Conservation (phyloP, 176 grass and related monocot genomes). For the Tillandsia leiboldiana region DNA sequence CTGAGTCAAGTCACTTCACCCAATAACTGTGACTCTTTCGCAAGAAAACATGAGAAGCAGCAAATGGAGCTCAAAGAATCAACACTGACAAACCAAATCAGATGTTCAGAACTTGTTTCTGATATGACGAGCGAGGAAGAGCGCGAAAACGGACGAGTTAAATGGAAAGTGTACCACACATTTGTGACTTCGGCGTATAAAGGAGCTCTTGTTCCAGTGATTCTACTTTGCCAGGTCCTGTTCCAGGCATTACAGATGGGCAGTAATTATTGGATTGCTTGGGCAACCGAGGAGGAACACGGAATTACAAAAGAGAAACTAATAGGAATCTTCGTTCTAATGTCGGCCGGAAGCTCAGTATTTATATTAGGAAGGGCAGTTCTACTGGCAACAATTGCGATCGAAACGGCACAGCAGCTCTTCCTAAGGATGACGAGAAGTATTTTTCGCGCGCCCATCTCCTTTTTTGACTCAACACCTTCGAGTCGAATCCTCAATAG, state of each 20-base stretch:
- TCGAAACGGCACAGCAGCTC: conserved; percentile 64
- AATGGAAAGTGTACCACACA: conserved; percentile 65
- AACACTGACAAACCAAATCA: conserved; percentile 25
- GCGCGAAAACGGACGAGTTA: conserved; percentile 67
- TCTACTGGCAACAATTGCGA: conserved; percentile 63
- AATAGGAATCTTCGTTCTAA: conserved; percentile 51
- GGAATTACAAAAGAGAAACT: conserved; percentile 57
- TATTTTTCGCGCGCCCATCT: conserved; percentile 65
- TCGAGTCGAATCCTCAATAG: conserved; percentile 76
- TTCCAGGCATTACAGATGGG: conserved; percentile 78
- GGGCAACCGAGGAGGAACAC: conserved; percentile 55
- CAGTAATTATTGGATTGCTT: conserved; percentile 91
- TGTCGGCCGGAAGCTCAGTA: conserved; percentile 61
- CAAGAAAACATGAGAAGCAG: conserved; percentile 24
- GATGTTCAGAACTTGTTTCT: conserved; percentile 1
- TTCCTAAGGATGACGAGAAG: conserved; percentile 58
- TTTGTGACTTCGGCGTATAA: conserved; percentile 67
- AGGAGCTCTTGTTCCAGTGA: conserved; percentile 50
- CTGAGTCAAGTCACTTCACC: conserved; percentile 48
- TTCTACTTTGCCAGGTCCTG: conserved; percentile 61
- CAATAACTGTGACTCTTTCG: conserved; percentile 25
- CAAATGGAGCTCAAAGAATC: conserved; percentile 33
- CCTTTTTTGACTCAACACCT: conserved; percentile 74
- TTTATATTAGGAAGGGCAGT: conserved; percentile 76
- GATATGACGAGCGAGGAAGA: conserved; percentile 54